Conservation (phyloP, 495 filamentous ascomycete genomes). For the Xylaria intraflava region DNA sequence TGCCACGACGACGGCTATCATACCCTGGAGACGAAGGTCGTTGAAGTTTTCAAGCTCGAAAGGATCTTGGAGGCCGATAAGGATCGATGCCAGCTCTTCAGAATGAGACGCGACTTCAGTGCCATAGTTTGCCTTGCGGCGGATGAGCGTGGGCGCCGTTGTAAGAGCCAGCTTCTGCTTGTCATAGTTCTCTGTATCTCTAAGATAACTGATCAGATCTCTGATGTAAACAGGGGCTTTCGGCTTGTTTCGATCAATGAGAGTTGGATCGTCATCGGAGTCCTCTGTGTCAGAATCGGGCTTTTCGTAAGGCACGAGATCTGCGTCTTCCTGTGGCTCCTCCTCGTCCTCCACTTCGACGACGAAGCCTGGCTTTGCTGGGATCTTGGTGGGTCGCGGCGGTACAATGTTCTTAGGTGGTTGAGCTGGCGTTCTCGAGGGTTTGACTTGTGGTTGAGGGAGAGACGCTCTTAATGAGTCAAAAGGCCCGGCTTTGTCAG, state of each 20-base stretch:
- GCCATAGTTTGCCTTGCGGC: conserved; percentile 81
- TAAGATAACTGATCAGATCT: conserved; percentile 70
- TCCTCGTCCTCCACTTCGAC: conserved; percentile 63
- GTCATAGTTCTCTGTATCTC: conserved; percentile 78
- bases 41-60: conserved; percentile 70
- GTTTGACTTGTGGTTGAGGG: conserved; percentile 9
- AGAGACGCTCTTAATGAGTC: conserved; percentile 24
- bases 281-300: conserved; percentile 91
- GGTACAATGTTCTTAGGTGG: conserved; percentile 14
- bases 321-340: conserved; percentile 56
- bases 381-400: conserved; percentile 18
- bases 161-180: conserved; percentile 70
- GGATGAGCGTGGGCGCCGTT: conserved; percentile 72
- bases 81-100: conserved; percentile 67
- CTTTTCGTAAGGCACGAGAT: conserved; percentile 76
- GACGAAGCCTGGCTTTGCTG: conserved; percentile 40
- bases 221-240: conserved; percentile 87
- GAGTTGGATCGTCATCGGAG: conserved; percentile 83
- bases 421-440: conserved; percentile 14
- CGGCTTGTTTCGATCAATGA: conserved; percentile 74
- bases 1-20: conserved; percentile 75
- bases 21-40: conserved; percentile 68
- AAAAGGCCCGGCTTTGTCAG: conserved; percentile 59
- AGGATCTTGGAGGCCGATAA: conserved; percentile 76
- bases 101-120: conserved; percentile 79